These are phyloP conservation scores for Wolfiporia cocos DNA, from an alignment of 1,284 basidiomycete species.

Conservation along the genomic window DNA sequence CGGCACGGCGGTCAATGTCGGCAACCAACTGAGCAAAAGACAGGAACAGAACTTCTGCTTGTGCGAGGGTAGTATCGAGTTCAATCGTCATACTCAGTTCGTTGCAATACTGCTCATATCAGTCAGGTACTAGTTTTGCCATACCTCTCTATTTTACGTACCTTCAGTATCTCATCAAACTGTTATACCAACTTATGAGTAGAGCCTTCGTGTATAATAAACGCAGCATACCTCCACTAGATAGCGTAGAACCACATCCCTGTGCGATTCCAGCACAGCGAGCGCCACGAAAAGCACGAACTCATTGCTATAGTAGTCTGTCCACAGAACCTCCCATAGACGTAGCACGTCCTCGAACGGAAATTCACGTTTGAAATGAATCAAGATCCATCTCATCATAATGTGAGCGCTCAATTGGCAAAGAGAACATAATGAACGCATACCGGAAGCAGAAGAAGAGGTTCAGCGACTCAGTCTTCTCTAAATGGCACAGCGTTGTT, in stretches of 20 bases:
- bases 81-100: slow-evolving; percentile 94
- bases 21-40: slow-evolving; percentile 82
- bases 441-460: slow-evolving; percentile 98
- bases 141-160: slow-evolving; percentile 24
- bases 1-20: slow-evolving; percentile 77
- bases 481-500: slow-evolving; percentile 30
- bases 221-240: slow-evolving; percentile 81
- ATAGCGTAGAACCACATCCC: slow-evolving; percentile 91
- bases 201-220: too few relatives aligned
- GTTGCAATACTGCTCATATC: slow-evolving; percentile 71
- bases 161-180: slow-evolving; percentile 88
- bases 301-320: slow-evolving; percentile 80
- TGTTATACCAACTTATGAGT: too few relatives aligned
- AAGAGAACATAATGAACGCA: slow-evolving; percentile 13
- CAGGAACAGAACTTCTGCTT: slow-evolving; percentile 90
- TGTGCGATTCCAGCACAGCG: slow-evolving; percentile 89
- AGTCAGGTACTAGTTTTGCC: slow-evolving; percentile 9
- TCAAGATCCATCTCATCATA: slow-evolving; percentile 66
- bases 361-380: slow-evolving; percentile 95
- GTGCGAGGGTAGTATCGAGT: slow-evolving; percentile 84
- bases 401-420: not conserved
- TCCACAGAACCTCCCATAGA: slow-evolving; percentile 97
- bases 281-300: slow-evolving; percentile 96
- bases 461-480: slow-evolving; percentile 88
- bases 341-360: slow-evolving; percentile 82